phyloP scores from a whole-genome alignment of 768 basidiomycete species.

The Kwoniella botswanensis region DNA sequence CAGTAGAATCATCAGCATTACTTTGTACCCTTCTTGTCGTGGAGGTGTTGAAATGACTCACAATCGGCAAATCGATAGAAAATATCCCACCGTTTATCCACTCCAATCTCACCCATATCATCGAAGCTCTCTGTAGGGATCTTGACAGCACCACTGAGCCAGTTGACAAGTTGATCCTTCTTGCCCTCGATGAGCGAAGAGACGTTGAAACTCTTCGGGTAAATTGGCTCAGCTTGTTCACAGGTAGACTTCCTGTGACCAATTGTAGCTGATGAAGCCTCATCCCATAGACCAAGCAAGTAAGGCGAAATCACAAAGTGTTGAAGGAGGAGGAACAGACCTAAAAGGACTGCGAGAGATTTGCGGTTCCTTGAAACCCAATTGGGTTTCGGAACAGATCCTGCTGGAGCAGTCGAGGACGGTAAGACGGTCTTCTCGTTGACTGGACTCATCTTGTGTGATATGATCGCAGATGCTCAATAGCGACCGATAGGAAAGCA shows the following conservation, averaged over 20 bases:
- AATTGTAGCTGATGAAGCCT: not conserved
- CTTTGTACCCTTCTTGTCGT: not conserved
- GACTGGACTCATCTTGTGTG: slow-evolving; percentile 6
- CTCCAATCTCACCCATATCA: slow-evolving; percentile 50
- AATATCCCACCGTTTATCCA: slow-evolving; percentile 49
- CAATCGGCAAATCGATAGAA: slow-evolving; percentile 48
- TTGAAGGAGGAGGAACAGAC: slow-evolving; percentile 16
- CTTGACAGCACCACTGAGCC: slow-evolving; percentile 48
- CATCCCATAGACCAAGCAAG: slow-evolving; percentile 4
- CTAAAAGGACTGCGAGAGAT: slow-evolving; percentile 12
- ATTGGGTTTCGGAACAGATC: not conserved
- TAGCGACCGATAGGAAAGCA: not conserved
- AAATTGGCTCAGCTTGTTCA: slow-evolving; percentile 35
- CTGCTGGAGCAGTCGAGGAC: slow-evolving; percentile 8
- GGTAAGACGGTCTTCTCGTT: slow-evolving; percentile 26
- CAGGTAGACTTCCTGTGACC: slow-evolving; percentile 21
- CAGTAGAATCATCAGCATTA: not conserved
- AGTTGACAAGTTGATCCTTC: slow-evolving; percentile 36
- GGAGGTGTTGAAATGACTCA: slow-evolving; percentile 20
- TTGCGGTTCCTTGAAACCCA: slow-evolving; percentile 22
- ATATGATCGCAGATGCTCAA: slow-evolving; percentile 3
- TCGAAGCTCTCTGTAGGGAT: slow-evolving; percentile 53
- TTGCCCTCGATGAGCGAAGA: slow-evolving; percentile 30
- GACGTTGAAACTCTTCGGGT: slow-evolving; percentile 32
- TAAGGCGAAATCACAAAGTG: slow-evolving; percentile 13